Evolutionary conservation across 768 basidiomycete genomes (phyloP), one percentile per base, ranked within the genome.

Genomic region (Tylopilus felleus): DNA sequence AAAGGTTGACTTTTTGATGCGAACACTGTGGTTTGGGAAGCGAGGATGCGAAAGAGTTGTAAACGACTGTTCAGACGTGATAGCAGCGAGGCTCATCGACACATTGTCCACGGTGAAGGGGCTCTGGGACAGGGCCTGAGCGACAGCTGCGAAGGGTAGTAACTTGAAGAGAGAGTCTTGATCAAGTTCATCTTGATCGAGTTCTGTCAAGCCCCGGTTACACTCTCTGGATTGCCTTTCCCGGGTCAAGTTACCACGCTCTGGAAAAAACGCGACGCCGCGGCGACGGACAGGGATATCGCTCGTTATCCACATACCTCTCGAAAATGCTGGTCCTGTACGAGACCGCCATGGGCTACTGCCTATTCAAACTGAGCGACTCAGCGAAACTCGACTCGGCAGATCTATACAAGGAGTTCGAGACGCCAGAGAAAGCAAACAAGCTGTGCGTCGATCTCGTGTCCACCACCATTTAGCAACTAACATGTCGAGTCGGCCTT

Each of bases 291-390:
- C 25, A 29, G 5, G 12, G 38, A 38, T 19, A 40, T 40, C 44
- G n/a, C 5, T 12, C 27, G 19, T 29, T 45, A n/a, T 4, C 28
- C 21, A 28, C 50, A 40, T 40, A 49, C 65, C n/a, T 19, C 36
- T n/a, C 36, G 10, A 70, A 65, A 56, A 98, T 98, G 94, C 83
- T 98, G 73, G 95, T 98, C 42, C 80, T 99, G 60, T 93, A 94
- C 77, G 97, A 98, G 77, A 94, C 93, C 2, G 83, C 93, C 38
- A 83, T 96, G 73, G 93, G 96, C 73, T 98, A 93, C 79, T 94
- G 92, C 78, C 88, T 99, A 50, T 98, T 99, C 86, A 97, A 97
- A 74, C 80, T 96, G 60, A 86, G 87, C 49, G 88, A 93, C 74
- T 78, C 90, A 38, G 89, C 88, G 51, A 97, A 95, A 77, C 76